These are phyloP conservation scores for Dothideomycetes sp. DNA, from an alignment of 2,329 filamentous ascomycete genomes.

Conservation along the genomic window DNA sequence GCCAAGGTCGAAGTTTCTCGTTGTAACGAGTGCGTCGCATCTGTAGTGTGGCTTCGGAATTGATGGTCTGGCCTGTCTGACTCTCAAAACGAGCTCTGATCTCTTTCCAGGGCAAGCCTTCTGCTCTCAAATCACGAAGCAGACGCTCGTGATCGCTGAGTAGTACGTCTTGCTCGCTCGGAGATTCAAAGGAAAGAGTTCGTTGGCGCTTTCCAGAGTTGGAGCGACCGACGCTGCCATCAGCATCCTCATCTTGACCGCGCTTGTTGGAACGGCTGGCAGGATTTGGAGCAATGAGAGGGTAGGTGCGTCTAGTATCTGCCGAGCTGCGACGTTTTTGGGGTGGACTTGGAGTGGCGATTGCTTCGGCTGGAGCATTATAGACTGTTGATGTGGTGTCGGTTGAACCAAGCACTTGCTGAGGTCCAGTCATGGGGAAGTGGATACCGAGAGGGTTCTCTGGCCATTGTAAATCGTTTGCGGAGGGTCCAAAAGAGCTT, in stretches of 20 bases:
- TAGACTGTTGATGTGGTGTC: background rate
- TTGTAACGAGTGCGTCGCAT: constrained; percentile 46
- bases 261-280: constrained; percentile 30
- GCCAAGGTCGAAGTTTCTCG: constrained; percentile 44
- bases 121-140: constrained; percentile 42
- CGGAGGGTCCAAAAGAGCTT: constrained; percentile 22
- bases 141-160: constrained; percentile 43
- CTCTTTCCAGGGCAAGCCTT: constrained; percentile 46
- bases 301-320: constrained; percentile 29
- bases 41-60: constrained; percentile 42
- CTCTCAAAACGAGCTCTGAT: constrained; percentile 42
- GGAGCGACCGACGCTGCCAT: constrained; percentile 19
- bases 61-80: constrained; percentile 40
- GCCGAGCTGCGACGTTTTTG: constrained; percentile 14
- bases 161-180: constrained; percentile 26
- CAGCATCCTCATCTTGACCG: constrained; percentile 31
- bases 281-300: constrained; percentile 37
- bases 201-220: constrained; percentile 33
- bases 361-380: constrained; percentile 18
- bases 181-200: constrained; percentile 25
- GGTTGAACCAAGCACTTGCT: background rate
- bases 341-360: constrained; percentile 21
- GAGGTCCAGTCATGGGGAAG: constrained; percentile 21
- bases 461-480: constrained; percentile 31
- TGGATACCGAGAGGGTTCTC: constrained; percentile 33